These are phyloP conservation scores for Onygena corvina DNA, from an alignment of 2,329 filamentous ascomycete genomes.

Conservation along the genomic window DNA sequence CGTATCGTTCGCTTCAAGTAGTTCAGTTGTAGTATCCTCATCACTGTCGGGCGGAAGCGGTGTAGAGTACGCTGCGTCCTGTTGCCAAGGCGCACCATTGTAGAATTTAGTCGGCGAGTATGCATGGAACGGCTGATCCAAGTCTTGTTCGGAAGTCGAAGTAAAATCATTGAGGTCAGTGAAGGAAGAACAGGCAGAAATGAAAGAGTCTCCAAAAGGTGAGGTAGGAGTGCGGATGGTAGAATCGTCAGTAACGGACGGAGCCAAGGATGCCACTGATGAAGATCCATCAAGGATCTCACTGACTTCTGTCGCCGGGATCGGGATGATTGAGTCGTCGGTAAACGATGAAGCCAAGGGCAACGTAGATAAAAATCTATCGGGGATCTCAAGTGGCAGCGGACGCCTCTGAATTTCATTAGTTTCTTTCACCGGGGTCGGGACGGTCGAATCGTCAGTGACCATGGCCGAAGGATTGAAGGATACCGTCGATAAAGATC, in stretches of 20 bases:
- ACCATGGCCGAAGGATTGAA: slow-evolving; percentile 20
- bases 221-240: slow-evolving; percentile 22
- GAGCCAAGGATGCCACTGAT: too few species aligned
- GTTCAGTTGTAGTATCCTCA: neutral
- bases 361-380: slow-evolving; percentile 23
- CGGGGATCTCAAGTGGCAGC: slow-evolving; percentile 36
- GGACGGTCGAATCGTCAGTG: slow-evolving; percentile 25
- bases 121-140: slow-evolving; percentile 3
- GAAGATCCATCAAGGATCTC: too few species aligned
- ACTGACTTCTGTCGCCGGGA: slow-evolving; percentile 17
- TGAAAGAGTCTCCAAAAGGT: slow-evolving; percentile 17
- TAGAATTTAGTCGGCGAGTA: slow-evolving; percentile 6
- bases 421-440: slow-evolving; percentile 18
- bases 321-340: slow-evolving; percentile 26
- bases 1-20: slow-evolving; percentile 24
- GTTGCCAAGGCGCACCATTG: slow-evolving; percentile 8
- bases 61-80: slow-evolving; percentile 25
- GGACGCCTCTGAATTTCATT: slow-evolving; percentile 28
- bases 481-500: slow-evolving; percentile 24
- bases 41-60: slow-evolving; percentile 18
- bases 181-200: slow-evolving; percentile 12
- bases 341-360: slow-evolving; percentile 21
- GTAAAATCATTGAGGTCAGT: slow-evolving; percentile 15
- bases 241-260: slow-evolving; percentile 24
- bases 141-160: slow-evolving; percentile 11